A percentile compares a stretch with the other conserved stretches of the same genome.
Evolutionary conservation across 441 rosid species (phyloP).

Genomic region (Corymbia citriodora): DNA sequence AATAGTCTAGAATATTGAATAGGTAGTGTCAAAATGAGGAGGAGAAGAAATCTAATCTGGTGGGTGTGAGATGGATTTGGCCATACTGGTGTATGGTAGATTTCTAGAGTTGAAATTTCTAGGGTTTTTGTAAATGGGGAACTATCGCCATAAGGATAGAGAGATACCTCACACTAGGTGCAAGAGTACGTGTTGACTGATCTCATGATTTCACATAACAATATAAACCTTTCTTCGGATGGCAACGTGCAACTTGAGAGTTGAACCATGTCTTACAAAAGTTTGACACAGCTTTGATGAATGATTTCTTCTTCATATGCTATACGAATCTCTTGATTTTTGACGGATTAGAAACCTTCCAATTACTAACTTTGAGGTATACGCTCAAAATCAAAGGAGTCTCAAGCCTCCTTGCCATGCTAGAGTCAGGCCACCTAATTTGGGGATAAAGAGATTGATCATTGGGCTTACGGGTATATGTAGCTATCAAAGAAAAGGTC

Average conservation of each 20-base stretch:
- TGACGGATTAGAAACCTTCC: background rate
- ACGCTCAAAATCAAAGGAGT: background rate
- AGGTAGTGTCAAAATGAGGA: no score
- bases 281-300: background rate
- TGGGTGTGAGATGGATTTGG: no score
- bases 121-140: no score
- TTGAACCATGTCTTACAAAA: background rate
- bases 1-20: no score
- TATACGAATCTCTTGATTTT: background rate
- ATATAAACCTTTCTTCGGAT: background rate
- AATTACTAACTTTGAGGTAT: background rate
- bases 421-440: background rate
- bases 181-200: no score
- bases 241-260: background rate
- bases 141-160: no score
- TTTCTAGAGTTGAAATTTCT: no score
- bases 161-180: no score
- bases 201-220: background rate
- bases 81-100: no score
- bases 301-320: background rate
- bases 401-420: background rate
- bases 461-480: background rate
- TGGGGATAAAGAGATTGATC: background rate
- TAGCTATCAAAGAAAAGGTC: background rate
- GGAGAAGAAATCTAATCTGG: no score